Evolutionary conservation across 129 eudicot species (phyloP).

Genomic region (Flaveria robusta): DNA sequence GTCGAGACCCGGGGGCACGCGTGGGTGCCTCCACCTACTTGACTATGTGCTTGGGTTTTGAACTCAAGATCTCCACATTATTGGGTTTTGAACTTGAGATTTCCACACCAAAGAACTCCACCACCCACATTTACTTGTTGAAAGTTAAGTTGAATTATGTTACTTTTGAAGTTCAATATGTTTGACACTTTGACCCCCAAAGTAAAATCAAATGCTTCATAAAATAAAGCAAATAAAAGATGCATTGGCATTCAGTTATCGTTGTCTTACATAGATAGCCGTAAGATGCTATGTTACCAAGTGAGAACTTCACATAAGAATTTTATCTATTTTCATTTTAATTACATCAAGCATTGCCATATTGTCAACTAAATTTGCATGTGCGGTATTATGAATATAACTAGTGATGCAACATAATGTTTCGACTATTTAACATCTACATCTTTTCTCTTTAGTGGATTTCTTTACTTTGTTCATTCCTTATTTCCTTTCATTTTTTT

Average conservation of each 20-base stretch:
- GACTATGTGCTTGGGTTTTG: too few species aligned
- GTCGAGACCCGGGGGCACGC: too few species aligned
- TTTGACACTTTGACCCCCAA: conserved; percentile 5
- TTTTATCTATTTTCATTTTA: too few species aligned
- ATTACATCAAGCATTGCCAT: background rate
- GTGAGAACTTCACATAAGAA: too few species aligned
- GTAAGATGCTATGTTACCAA: too few species aligned
- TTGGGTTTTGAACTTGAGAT: background rate
- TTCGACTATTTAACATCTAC: background rate
- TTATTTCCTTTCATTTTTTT: background rate
- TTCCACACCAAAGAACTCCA: background rate
- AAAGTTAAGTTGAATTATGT: background rate
- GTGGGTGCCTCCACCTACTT: too few species aligned
- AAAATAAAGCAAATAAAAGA: background rate
- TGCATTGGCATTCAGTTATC: background rate
- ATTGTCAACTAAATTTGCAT: background rate
- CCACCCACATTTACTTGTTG: background rate
- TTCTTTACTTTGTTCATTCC: too few species aligned
- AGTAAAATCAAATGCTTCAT: background rate
- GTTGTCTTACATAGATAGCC: too few species aligned
- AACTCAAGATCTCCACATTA: too few species aligned
- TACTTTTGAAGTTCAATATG: background rate
- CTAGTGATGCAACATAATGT: background rate
- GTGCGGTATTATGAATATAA: background rate
- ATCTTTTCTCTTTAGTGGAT: background rate